phyloP scores from a whole-genome alignment of 345 rosid genomes.

The Microthlaspi erraticum region DNA sequence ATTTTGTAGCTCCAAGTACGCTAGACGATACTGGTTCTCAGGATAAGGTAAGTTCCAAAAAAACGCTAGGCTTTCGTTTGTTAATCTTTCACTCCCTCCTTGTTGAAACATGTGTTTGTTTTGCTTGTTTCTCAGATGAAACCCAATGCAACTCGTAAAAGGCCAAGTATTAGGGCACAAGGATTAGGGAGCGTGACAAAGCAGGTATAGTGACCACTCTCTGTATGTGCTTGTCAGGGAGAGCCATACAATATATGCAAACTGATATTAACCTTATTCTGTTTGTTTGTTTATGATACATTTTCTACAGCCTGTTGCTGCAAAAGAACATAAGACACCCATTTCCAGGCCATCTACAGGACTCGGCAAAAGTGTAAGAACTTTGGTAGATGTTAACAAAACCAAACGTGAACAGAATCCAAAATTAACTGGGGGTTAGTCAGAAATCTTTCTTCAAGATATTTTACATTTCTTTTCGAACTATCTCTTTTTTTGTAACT shows the following conservation, averaged over 20 bases:
- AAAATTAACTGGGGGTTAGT: constrained; percentile 50
- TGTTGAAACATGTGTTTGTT: constrained; percentile 29
- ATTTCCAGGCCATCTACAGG: constrained; percentile 58
- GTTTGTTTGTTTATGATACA: constrained; percentile 25
- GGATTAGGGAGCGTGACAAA: constrained; percentile 55
- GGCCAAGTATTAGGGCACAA: constrained; percentile 51
- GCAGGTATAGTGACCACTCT: constrained; percentile 46
- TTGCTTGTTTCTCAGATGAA: constrained; percentile 50
- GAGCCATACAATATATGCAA: too few relatives aligned
- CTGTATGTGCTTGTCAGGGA: constrained; percentile 21
- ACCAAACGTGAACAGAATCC: constrained; percentile 58
- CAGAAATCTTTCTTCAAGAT: constrained; percentile 13
- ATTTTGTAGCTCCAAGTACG: constrained; percentile 56
- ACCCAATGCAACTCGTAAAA: constrained; percentile 53
- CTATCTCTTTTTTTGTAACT: constrained; percentile 14
- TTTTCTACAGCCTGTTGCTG: constrained; percentile 50
- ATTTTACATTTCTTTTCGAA: neutral
- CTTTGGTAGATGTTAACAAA: constrained; percentile 56
- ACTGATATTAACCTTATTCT: neutral
- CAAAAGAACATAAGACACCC: constrained; percentile 49
- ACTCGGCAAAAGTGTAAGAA: constrained; percentile 54
- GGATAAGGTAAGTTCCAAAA: constrained; percentile 56
- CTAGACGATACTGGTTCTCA: constrained; percentile 48
- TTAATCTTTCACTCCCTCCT: constrained; percentile 24
- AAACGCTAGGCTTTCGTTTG: constrained; percentile 19